Conservation (phyloP, 1,139 yeast species). For the Scheffersomyces cryptocercus region DNA sequence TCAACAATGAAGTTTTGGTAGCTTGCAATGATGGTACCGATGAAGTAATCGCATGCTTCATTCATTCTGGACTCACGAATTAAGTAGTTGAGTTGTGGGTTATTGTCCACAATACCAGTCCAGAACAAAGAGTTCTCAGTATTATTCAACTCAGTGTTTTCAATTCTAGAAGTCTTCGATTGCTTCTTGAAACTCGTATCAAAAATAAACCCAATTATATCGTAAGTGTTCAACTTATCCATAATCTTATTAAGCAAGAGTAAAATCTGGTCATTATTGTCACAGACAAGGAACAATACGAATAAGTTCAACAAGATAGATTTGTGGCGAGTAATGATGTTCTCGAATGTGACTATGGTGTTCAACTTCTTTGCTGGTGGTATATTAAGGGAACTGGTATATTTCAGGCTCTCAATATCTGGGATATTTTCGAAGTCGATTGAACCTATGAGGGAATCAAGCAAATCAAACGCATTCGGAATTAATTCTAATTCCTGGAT, state of each 20-base stretch:
- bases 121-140: slow-evolving; percentile 29
- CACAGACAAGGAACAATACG: slow-evolving; percentile 38
- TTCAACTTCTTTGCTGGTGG: slow-evolving; percentile 17
- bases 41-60: slow-evolving; percentile 30
- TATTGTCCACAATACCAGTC: slow-evolving; percentile 22
- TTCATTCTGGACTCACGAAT: slow-evolving; percentile 21
- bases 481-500: slow-evolving; percentile 23
- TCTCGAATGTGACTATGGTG: slow-evolving; percentile 25
- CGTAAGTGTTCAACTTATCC: slow-evolving; percentile 24
- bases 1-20: slow-evolving; percentile 25
- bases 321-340: slow-evolving; percentile 29
- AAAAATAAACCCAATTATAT: slow-evolving; percentile 24
- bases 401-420: slow-evolving; percentile 5
- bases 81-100: slow-evolving; percentile 20
- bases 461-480: slow-evolving; percentile 26
- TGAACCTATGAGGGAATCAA: slow-evolving; percentile 24
- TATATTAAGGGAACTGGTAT: slow-evolving; percentile 14
- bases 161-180: slow-evolving; percentile 7
- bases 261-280: slow-evolving; percentile 27
- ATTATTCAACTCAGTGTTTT: slow-evolving; percentile 12
- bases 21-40: slow-evolving; percentile 15
- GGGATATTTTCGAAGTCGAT: slow-evolving; percentile 9
- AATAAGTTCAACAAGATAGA: slow-evolving; percentile 25
- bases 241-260: slow-evolving; percentile 28
- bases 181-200: slow-evolving; percentile 24